Percentiles rank a stretch among this genome's conserved stretches.
These are phyloP conservation scores for Suhomyces yuchorum DNA, from an alignment of 1,139 yeast genomes.

Conservation along the genomic window DNA sequence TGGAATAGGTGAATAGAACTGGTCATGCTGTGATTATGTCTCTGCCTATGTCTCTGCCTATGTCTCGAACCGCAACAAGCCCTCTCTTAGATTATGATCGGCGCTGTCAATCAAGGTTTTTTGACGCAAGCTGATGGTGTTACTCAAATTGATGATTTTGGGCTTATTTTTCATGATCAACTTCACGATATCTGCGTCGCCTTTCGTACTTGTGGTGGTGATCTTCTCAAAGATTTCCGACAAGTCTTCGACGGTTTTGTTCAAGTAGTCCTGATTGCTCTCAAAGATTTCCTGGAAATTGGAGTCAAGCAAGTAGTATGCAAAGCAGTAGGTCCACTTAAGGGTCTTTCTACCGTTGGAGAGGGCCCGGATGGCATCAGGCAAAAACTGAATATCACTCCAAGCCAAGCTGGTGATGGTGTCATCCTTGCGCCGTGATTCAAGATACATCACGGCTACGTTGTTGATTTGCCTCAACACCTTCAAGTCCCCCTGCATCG, in stretches of 20 bases:
- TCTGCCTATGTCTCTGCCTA: too few species aligned
- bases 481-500: constrained; percentile 71
- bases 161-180: constrained; percentile 50
- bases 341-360: constrained; percentile 73
- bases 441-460: constrained; percentile 63
- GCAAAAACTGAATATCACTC: constrained; percentile 86
- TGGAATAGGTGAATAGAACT: too few species aligned
- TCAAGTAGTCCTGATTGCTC: constrained; percentile 70
- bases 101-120: constrained; percentile 56
- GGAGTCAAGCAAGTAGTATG: constrained; percentile 60
- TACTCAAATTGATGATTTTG: constrained; percentile 52
- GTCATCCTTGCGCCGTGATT: constrained; percentile 31
- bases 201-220: constrained; percentile 35
- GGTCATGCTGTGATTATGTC: too few species aligned
- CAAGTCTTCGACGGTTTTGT: constrained; percentile 75
- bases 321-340: constrained; percentile 90
- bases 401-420: constrained; percentile 58
- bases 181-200: constrained; percentile 26
- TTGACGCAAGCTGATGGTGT: constrained; percentile 49
- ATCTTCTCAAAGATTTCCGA: constrained; percentile 69
- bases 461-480: constrained; percentile 64
- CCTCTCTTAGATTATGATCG: constrained; percentile 24
- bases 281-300: constrained; percentile 66
- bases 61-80: constrained; percentile 13
- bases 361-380: constrained; percentile 67